Percentiles rank a stretch among this genome's conserved stretches.
Evolutionary conservation across 2,329 filamentous ascomycete genomes (phyloP).

Genomic region (Diplocarpon rosae): DNA sequence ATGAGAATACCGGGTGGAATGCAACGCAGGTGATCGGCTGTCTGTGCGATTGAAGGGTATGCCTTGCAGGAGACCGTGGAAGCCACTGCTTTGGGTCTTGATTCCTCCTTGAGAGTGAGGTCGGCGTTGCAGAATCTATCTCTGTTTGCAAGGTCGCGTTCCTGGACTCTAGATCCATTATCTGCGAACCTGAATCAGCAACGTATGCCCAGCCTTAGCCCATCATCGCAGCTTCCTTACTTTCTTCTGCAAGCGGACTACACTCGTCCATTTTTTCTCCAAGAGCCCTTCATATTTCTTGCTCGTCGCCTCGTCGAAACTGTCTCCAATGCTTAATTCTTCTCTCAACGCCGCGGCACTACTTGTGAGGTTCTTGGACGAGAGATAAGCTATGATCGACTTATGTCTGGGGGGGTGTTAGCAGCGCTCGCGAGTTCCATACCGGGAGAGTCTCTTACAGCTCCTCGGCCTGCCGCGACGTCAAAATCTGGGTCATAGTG

Average conservation of each 20-base stretch:
- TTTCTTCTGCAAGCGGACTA: slow-evolving; percentile 93
- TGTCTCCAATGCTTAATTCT: slow-evolving; percentile 59
- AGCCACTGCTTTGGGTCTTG: slow-evolving; percentile 81
- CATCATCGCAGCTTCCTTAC: slow-evolving; percentile 32
- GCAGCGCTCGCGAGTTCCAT: slow-evolving; percentile 10
- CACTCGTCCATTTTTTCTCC: slow-evolving; percentile 98
- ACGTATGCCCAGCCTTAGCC: not conserved
- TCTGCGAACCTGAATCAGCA: slow-evolving; percentile 38
- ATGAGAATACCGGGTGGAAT: slow-evolving; percentile 87
- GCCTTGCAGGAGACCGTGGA: slow-evolving; percentile 68
- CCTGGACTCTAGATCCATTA: slow-evolving; percentile 82
- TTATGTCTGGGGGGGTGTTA: slow-evolving; percentile 56
- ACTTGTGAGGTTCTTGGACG: slow-evolving; percentile 58
- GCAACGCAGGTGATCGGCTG: slow-evolving; percentile 75
- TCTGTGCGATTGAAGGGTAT: slow-evolving; percentile 75
- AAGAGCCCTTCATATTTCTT: slow-evolving; percentile 92
- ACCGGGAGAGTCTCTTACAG: slow-evolving; percentile 47
- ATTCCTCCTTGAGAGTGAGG: slow-evolving; percentile 63
- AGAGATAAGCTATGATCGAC: slow-evolving; percentile 82
- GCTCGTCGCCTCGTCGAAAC: slow-evolving; percentile 67
- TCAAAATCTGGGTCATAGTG: slow-evolving; percentile 65
- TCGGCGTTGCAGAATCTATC: slow-evolving; percentile 71
- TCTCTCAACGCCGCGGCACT: slow-evolving; percentile 62
- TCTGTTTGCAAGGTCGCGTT: slow-evolving; percentile 67
- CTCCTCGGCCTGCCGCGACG: slow-evolving; percentile 74